Base-by-base conservation (phyloP, 2,329 filamentous ascomycete species). In the Penicillium hordei region DNA sequence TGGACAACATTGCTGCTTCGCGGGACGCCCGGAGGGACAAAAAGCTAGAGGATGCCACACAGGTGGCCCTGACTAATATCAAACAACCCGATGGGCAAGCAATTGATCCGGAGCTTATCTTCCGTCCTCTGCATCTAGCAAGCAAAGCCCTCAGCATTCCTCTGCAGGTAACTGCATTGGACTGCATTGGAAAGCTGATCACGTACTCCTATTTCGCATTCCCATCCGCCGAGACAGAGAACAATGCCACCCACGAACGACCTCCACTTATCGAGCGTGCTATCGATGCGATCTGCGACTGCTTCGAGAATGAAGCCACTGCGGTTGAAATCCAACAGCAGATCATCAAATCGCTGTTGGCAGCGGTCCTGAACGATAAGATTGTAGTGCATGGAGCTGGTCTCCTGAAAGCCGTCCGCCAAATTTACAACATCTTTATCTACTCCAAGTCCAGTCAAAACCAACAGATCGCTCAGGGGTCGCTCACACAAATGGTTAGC, bases 271-370 rank as follows among this genome's bases (percentile, higher is more conserved):
- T 99, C 71, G 95, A 99, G 78, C 86, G 93, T 64, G 94, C 95
- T 58, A 99, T 99, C 70, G 95, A 99, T 77, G 96, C 94, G 36
- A 99, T 99, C 81, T 99, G 94, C 81, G 93, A 97, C 72, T 99
- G 94, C 75, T 99, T 99, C 73, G 93, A 97, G 72, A 93, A 94
- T 71, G 94, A 99, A 78, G 90, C 90, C 1, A 99, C 95, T 0
- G 88, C 91, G 4, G 84, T 89, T 52, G 93, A 97, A 74, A 89
- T 97, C 48, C 94, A 99, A 76, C 85, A 97, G 68, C 94, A 99
- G 77, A 99, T 99, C 67, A 91, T 99, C 74, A 97, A 99, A 78
- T 97, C 94, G 2, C 81, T 99, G 59, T 81, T 99, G 59, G 93
- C 94, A 15, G 95, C 95, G 15, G 94, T 99, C 15, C 81, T 99